Conservation (phyloP, 306 rosid genomes). For the Fragaria iinumae region DNA sequence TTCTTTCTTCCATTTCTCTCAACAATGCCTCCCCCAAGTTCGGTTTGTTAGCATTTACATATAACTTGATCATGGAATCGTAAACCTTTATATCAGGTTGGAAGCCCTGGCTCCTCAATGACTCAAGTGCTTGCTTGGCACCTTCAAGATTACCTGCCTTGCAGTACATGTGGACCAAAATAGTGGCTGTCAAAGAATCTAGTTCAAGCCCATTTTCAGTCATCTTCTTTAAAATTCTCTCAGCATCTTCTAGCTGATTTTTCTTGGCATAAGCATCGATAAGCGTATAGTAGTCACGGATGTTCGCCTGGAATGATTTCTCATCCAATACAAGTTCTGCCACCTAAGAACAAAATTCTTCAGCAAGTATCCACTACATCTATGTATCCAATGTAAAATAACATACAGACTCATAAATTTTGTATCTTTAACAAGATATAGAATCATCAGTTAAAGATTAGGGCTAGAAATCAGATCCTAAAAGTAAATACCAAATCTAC, state of each 20-base stretch:
- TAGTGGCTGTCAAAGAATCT: slow-evolving; percentile 52
- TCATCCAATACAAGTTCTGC: slow-evolving; percentile 66
- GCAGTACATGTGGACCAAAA: slow-evolving; percentile 75
- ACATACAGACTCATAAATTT: neutral
- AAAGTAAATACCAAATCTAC: neutral
- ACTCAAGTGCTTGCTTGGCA: slow-evolving; percentile 60
- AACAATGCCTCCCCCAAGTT: slow-evolving; percentile 40
- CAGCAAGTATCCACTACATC: slow-evolving; percentile 26
- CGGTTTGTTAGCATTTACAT: slow-evolving; percentile 59
- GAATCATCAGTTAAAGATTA: neutral
- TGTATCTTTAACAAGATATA: no score
- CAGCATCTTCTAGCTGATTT: slow-evolving; percentile 59
- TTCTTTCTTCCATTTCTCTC: slow-evolving; percentile 69
- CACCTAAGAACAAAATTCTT: slow-evolving; percentile 52
- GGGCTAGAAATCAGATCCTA: neutral
- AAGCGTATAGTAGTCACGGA: slow-evolving; percentile 74
- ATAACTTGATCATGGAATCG: slow-evolving; percentile 69
- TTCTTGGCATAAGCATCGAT: slow-evolving; percentile 65
- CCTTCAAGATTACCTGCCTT: slow-evolving; percentile 64
- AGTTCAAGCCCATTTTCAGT: slow-evolving; percentile 52
- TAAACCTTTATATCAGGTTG: slow-evolving; percentile 60
- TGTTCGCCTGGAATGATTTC: slow-evolving; percentile 70
- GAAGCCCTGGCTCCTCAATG: slow-evolving; percentile 62
- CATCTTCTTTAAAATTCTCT: slow-evolving; percentile 73
- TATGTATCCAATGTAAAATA: neutral